These are phyloP conservation scores for Aspergillus leporis DNA, from an alignment of 495 filamentous ascomycete species.

Conservation along the genomic window DNA sequence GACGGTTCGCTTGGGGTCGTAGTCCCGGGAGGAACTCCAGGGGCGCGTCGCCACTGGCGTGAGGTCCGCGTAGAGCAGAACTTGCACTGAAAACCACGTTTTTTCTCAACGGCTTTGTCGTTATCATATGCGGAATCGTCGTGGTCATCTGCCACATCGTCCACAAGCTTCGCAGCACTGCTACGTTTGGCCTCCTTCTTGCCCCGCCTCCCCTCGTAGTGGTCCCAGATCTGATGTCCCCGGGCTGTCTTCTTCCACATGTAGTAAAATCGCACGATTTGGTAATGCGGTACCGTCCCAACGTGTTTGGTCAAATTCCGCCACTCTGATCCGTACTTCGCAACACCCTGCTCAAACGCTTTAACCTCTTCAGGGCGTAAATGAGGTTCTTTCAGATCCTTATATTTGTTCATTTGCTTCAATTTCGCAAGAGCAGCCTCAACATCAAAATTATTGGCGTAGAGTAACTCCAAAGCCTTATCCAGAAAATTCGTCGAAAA, in stretches of 20 bases:
- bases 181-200: constrained; percentile 75
- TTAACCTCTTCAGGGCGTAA: constrained; percentile 76
- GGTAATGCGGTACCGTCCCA: constrained; percentile 65
- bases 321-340: constrained; percentile 89
- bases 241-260: constrained; percentile 95
- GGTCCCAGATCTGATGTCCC: constrained; percentile 86
- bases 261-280: constrained; percentile 92
- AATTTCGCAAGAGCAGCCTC: constrained; percentile 74
- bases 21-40: constrained; percentile 69
- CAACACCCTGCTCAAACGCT: constrained; percentile 88
- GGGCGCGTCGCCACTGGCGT: constrained; percentile 89
- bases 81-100: constrained; percentile 89
- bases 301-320: constrained; percentile 81
- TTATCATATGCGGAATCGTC: constrained; percentile 97
- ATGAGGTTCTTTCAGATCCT: constrained; percentile 83
- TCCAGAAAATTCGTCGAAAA: constrained; percentile 86
- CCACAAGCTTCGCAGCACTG: constrained; percentile 71
- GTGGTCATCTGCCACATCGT: constrained; percentile 88
- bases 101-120: constrained; percentile 75
- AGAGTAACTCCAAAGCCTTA: constrained; percentile 76
- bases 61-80: constrained; percentile 81
- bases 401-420: constrained; percentile 62
- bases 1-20: constrained; percentile 68
- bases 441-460: constrained; percentile 66
- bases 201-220: constrained; percentile 78